Percentiles rank a stretch among this genome's conserved stretches.
phyloP scores from a whole-genome alignment of 2,329 filamentous ascomycete genomes.

The Zasmidium citrigriseum region DNA sequence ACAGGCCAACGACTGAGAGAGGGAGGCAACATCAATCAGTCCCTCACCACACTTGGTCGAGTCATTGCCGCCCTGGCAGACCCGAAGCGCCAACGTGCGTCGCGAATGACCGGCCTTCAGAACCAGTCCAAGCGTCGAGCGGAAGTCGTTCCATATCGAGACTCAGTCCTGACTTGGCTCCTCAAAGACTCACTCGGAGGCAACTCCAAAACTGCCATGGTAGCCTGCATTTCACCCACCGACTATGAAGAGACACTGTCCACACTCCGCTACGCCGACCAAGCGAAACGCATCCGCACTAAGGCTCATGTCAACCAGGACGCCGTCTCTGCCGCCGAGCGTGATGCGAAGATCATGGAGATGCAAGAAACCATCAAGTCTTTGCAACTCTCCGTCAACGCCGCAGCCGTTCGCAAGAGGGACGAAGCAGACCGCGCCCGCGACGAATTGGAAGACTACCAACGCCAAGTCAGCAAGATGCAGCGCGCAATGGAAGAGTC shows the following conservation, averaged over 20 bases:
- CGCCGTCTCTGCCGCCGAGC: slow-evolving; percentile 84
- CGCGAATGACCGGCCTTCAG: slow-evolving; percentile 49
- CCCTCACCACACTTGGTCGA: slow-evolving; percentile 88
- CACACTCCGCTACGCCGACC: slow-evolving; percentile 93
- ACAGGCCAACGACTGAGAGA: slow-evolving; percentile 88
- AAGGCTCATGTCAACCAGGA: slow-evolving; percentile 95
- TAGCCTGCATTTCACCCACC: slow-evolving; percentile 90
- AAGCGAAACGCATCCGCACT: slow-evolving; percentile 95
- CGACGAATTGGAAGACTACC: slow-evolving; percentile 90
- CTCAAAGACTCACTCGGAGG: slow-evolving; percentile 94
- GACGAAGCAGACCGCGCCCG: slow-evolving; percentile 72
- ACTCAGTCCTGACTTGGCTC: slow-evolving; percentile 81
- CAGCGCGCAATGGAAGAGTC: slow-evolving; percentile 96
- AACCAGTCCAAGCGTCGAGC: slow-evolving; percentile 48
- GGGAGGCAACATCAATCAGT: slow-evolving; percentile 99
- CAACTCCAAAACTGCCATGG: slow-evolving; percentile 99
- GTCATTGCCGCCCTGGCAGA: slow-evolving; percentile 90
- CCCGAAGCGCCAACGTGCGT: slow-evolving; percentile 53
- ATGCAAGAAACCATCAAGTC: slow-evolving; percentile 94
- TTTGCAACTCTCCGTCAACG: slow-evolving; percentile 72
- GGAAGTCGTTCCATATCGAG: slow-evolving; percentile 81
- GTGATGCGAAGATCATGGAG: slow-evolving; percentile 88
- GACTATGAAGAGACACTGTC: slow-evolving; percentile 98
- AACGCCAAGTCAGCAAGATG: slow-evolving; percentile 84
- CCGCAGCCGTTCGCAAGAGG: slow-evolving; percentile 65